Evolutionary conservation across 805 yeast genomes (phyloP), one percentile per base, ranked within the genome.

Genomic region (Myxozyma vanderwaltii): DNA sequence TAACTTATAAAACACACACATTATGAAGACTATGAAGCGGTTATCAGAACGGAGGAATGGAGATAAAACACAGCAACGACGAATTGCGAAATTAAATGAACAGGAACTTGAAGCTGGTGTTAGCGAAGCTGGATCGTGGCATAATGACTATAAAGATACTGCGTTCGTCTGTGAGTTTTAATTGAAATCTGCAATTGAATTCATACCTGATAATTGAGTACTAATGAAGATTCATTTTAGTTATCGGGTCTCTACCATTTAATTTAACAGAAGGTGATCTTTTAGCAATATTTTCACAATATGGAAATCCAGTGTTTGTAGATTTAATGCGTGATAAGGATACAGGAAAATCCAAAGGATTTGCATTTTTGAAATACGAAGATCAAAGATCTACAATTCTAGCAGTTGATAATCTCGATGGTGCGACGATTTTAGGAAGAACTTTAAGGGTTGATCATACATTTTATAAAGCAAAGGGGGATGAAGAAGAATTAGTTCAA

Each of bases 361-460:
- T 86, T 76, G 94, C 86, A 3, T 91, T 85, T 74, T 72, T 92
- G 64, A 88, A 89, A 71, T 92, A 89, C 68, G 92, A 86, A 65
- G 89, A 88, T 66, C 89, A 85, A 72, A 76, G 87, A 51, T 86
- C 95, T 1, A 84, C 96, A 19, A 81, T 89, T 0, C 75, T 92
- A 27, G 96, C 97, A 0, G 85, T 92, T 2, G 98, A 92, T 72
- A 92, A 92, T 70, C 77, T 92, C 63, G 89, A 89, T 70, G 96
- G 96, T 0, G 71, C 77, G 0, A 74, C 69, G 27, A 61, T 88
- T 0, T 77, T 80, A 43, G 89, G 85, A 8, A 71, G 81, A 35
- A 53, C 62, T 8, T 65, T 86, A 1, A 75, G 81, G 57, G 94
- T 90, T 0, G 95, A 89, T 69, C 96, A 89, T 75, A 63, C 69